phyloP scores from a whole-genome alignment of 805 yeast genomes.

The Lipomyces mesembrius region DNA sequence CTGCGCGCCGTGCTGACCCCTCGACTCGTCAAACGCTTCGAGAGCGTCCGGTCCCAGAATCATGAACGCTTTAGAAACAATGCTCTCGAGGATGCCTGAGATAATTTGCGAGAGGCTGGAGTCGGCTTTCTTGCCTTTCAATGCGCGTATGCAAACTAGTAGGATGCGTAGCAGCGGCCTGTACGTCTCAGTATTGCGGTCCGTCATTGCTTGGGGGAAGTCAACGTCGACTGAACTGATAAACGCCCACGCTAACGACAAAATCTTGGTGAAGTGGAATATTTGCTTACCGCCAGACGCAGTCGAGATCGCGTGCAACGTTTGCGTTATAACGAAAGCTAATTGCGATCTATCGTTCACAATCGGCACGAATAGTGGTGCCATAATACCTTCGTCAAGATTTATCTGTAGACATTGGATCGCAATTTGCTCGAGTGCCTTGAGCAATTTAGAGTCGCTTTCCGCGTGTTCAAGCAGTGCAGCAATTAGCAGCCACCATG shows the following conservation, averaged over 20 bases:
- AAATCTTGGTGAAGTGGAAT: conserved; percentile 46
- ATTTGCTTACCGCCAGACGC: conserved; percentile 25
- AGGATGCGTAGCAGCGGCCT: conserved; percentile 41
- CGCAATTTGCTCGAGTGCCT: conserved; percentile 46
- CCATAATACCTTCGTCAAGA: conserved; percentile 56
- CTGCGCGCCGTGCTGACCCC: not conserved
- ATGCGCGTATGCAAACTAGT: conserved; percentile 24
- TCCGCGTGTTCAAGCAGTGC: conserved; percentile 54
- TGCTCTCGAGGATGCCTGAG: conserved; percentile 20
- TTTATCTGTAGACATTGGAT: conserved; percentile 58
- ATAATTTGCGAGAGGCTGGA: conserved; percentile 13
- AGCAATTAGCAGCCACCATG: conserved; percentile 78
- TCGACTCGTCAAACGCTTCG: conserved; percentile 18
- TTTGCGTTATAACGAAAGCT: conserved; percentile 54
- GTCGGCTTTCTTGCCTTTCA: conserved; percentile 4
- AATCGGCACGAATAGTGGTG: conserved; percentile 55
- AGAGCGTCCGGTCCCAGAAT: conserved; percentile 30
- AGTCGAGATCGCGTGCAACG: conserved; percentile 37
- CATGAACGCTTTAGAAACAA: conserved; percentile 26
- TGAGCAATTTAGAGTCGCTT: conserved; percentile 38
- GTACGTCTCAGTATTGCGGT: conserved; percentile 40
- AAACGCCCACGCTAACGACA: conserved; percentile 41
- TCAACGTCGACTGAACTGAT: conserved; percentile 45
- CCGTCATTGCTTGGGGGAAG: conserved; percentile 51
- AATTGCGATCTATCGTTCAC: conserved; percentile 69